Base-by-base conservation (phyloP, 495 filamentous ascomycete species). In the Halenospora varia region DNA sequence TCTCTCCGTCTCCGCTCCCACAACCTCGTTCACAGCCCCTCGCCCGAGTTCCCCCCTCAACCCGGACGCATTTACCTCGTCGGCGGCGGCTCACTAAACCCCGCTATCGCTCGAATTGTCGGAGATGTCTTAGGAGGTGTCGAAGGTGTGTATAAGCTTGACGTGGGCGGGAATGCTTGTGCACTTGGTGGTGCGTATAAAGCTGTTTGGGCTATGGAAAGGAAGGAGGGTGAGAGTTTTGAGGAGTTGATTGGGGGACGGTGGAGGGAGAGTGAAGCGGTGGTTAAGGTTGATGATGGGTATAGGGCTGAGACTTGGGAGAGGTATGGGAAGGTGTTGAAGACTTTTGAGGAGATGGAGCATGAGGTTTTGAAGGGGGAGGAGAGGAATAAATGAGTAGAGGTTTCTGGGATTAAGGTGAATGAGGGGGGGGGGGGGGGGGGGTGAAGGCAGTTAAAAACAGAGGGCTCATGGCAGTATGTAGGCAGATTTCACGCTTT, bases 101-200 rank as follows among this genome's bases (percentile, higher is more conserved):
- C 86, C 20, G 90, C 92, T 8, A 96, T 98, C 65, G 86, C 89
- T 9, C 72, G 84, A 44, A 76, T 91, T 22, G 81, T 89, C 4
- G 94, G 90, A 11, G 85, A 96, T 66, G 89, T 97, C 8, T 81
- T 98, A 2, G 94, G 94, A 20, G 89, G 91, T 4, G 77, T 76
- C 3, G 94, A 97, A 52, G 94, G 94, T 9, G 88, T 97, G 17
- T 98, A 89, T 66, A 85, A 84, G 71, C 81, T 98, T 2, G 92
- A 97, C 70, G 87, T 97, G 20, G 92, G 93, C n/a, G 90, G 92
- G 4, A 96, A 96, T 72, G 92, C 94, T 25, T 98, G 94, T 71
- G 94, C 92, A 18, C 71, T 98, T 9, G 94, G 92, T 10, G 91
- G 90, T 17, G 94, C 93, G n/a, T 96, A 98, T 69, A 96, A 96